Evolutionary conservation across 495 filamentous ascomycete genomes (phyloP).

Genomic region (Annulohypoxylon maeteangense): DNA sequence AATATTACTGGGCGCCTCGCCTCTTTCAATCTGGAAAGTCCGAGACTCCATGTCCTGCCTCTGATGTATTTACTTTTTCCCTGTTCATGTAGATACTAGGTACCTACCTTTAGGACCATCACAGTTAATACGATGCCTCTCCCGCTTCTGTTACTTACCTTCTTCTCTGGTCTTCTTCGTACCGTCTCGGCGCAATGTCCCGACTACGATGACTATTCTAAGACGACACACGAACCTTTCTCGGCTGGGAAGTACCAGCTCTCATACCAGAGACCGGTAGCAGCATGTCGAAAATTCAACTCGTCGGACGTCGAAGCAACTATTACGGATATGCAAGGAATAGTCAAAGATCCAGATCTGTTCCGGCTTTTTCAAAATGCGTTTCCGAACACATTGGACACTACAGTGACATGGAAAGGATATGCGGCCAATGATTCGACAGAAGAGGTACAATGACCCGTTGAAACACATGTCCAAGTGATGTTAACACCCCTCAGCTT

Average conservation of each 20-base stretch:
- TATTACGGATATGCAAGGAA: conserved; percentile 57
- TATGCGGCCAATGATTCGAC: conserved; percentile 56
- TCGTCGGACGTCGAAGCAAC: conserved; percentile 64
- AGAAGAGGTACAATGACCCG: conserved; percentile 48
- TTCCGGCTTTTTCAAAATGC: conserved; percentile 71
- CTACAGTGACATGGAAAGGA: conserved; percentile 72
- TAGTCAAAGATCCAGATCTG: conserved; percentile 72
- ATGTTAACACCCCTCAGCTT: conserved; percentile 50
- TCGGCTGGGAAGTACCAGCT: conserved; percentile 58
- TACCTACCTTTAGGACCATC: conserved; percentile 9
- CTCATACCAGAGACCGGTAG: conserved; percentile 65
- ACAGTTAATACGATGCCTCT: conserved; percentile 35
- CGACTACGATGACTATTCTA: conserved; percentile 63
- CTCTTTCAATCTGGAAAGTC: conserved; percentile 12
- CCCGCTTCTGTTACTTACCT: conserved; percentile 28
- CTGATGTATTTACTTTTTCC: conserved; percentile 11
- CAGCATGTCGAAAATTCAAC: conserved; percentile 71
- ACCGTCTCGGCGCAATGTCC: conserved; percentile 57
- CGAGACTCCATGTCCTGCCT: conserved; percentile 10
- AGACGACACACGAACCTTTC: conserved; percentile 55
- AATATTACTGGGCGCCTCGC: conserved; percentile 41
- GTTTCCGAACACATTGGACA: conserved; percentile 76
- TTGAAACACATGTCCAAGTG: conserved; percentile 57
- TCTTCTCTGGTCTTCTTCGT: conserved; percentile 27
- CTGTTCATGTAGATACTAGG: conserved; percentile 15